Evolutionary conservation across 2,329 filamentous ascomycete genomes (phyloP).

Genomic region (Septoria linicola): DNA sequence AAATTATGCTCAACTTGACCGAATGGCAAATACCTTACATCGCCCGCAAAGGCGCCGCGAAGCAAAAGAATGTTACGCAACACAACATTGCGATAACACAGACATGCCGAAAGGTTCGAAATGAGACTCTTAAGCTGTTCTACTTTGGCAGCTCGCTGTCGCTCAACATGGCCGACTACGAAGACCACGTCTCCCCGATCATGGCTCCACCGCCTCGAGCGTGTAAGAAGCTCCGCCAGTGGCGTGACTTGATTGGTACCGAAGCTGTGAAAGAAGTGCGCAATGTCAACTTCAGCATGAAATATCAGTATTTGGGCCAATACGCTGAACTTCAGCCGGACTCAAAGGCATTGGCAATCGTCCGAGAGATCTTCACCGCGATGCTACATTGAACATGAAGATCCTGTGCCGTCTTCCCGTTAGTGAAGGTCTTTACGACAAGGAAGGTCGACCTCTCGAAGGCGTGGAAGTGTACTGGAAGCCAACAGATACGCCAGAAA

Average conservation of each 20-base stretch:
- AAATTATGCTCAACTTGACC: conserved; percentile 6
- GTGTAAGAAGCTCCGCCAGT: not conserved
- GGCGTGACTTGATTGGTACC: not conserved
- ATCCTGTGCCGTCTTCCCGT: no score
- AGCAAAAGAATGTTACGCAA: not conserved
- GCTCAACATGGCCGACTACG: not conserved
- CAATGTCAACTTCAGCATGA: not conserved
- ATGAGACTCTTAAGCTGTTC: not conserved
- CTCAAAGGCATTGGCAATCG: not conserved
- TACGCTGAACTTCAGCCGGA: not conserved
- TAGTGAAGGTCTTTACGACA: no score
- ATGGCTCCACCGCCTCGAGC: not conserved
- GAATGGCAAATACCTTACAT: conserved; percentile 1
- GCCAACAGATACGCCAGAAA: no score
- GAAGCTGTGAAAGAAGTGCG: not conserved
- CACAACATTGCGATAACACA: not conserved
- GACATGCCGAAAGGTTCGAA: not conserved
- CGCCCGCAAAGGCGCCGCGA: not conserved
- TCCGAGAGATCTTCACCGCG: not conserved
- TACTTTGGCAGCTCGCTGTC: not conserved
- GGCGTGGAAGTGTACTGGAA: no score
- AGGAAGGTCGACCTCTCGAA: no score
- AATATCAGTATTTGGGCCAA: not conserved
- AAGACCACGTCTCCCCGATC: not conserved
- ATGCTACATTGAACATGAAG: no score